phyloP scores from a whole-genome alignment of 2,329 filamentous ascomycete species.

The Fusarium gaditjirri region DNA sequence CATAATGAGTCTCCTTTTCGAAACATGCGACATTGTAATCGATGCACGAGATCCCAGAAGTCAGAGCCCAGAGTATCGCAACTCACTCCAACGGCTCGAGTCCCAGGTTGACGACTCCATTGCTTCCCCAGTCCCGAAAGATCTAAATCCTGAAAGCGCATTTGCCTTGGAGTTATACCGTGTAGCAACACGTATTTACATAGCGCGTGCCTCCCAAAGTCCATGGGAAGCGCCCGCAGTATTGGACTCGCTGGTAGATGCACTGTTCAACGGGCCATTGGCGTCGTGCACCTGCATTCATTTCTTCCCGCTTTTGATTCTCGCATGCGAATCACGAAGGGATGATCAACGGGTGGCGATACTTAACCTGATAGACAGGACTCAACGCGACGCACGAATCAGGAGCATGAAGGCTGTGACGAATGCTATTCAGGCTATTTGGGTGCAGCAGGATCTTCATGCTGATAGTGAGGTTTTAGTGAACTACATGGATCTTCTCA shows the following conservation, averaged over 20 bases:
- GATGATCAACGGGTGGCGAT: conserved; percentile 48
- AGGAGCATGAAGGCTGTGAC: conserved; percentile 42
- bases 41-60: conserved; percentile 27
- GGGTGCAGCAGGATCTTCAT: conserved; percentile 50
- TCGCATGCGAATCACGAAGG: conserved; percentile 49
- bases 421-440: conserved; percentile 44
- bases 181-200: conserved; percentile 30
- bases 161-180: conserved; percentile 22
- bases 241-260: conserved; percentile 35
- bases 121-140: not conserved
- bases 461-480: conserved; percentile 45
- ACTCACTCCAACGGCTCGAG: conserved; percentile 19
- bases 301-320: conserved; percentile 50
- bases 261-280: conserved; percentile 28
- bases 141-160: not conserved
- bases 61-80: conserved; percentile 5
- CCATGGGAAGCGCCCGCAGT: conserved; percentile 31
- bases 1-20: conserved; percentile 30
- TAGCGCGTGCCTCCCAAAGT: conserved; percentile 37
- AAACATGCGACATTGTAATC: conserved; percentile 15
- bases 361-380: conserved; percentile 46
- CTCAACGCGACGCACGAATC: conserved; percentile 20
- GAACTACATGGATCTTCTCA: conserved; percentile 46
- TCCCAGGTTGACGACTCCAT: not conserved
- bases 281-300: conserved; percentile 41